phyloP scores from a whole-genome alignment of 306 rosid species.

The Vicia sativa region DNA sequence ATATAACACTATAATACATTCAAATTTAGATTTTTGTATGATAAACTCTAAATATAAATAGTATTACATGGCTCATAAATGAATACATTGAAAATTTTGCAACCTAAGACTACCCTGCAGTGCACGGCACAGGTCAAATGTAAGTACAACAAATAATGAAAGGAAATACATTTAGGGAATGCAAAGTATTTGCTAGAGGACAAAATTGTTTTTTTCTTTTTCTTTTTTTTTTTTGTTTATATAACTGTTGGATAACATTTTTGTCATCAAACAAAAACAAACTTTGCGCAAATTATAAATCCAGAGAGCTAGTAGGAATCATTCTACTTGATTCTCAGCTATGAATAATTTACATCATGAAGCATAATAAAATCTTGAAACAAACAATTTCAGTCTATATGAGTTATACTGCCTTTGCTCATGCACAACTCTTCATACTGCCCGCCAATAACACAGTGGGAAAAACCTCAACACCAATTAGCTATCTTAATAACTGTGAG shows the following conservation, averaged over 20 bases:
- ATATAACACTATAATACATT: conserved; percentile 1
- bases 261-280: conserved; percentile 41
- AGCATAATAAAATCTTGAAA: conserved; percentile 52
- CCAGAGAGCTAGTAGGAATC: conserved; percentile 44
- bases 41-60: conserved; percentile 6
- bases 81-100: conserved; percentile 6
- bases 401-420: conserved; percentile 44
- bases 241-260: conserved; percentile 46
- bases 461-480: conserved; percentile 44
- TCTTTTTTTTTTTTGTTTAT: background rate
- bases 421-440: conserved; percentile 46
- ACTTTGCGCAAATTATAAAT: conserved; percentile 40
- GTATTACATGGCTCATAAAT: background rate
- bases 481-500: conserved; percentile 48
- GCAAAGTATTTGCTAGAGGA: background rate
- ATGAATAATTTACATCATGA: conserved; percentile 54
- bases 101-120: background rate
- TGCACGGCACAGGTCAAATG: conserved; percentile 6
- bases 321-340: conserved; percentile 52
- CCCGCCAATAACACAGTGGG: conserved; percentile 44
- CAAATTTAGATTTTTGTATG: background rate
- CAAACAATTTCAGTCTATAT: conserved; percentile 49
- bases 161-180: conserved; percentile 9
- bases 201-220: conserved; percentile 38
- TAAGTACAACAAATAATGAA: conserved; percentile 6